A percentile compares a stretch with the other conserved stretches of the same genome.
Conservation (phyloP, 1,139 yeast genomes). For the Magnusiomyces suaveolens region DNA sequence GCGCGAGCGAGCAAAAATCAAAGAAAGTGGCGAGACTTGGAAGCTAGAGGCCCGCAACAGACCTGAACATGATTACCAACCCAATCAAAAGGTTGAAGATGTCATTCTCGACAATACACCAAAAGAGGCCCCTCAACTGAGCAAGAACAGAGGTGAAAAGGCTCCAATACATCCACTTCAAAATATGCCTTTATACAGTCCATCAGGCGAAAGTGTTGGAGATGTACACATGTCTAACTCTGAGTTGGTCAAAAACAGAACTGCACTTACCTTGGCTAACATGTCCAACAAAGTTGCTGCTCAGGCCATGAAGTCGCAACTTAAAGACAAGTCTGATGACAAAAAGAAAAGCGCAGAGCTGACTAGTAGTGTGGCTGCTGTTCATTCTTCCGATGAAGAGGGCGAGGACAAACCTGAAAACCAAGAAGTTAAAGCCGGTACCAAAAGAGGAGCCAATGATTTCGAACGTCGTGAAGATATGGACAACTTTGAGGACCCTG, state of each 20-base stretch:
- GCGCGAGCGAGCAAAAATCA: constrained; percentile 8
- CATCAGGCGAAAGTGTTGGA: constrained; percentile 58
- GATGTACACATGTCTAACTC: constrained; percentile 60
- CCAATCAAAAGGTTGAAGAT: constrained; percentile 9
- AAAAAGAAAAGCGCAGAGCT: constrained; percentile 13
- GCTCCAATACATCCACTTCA: constrained; percentile 65
- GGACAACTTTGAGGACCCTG: constrained; percentile 40
- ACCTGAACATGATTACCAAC: constrained; percentile 3
- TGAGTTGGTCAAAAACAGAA: constrained; percentile 62
- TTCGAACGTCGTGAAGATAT: constrained; percentile 22
- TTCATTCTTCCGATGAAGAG: constrained; percentile 13
- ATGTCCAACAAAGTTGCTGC: constrained; percentile 68
- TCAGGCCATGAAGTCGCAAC: constrained; percentile 44
- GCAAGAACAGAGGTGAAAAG: constrained; percentile 43
- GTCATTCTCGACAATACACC: constrained; percentile 4
- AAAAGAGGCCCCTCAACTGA: constrained; percentile 16
- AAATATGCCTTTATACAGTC: constrained; percentile 69
- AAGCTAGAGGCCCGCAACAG: constrained; percentile 1
- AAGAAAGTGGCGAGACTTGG: constrained; percentile 3
- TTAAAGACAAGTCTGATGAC: constrained; percentile 18
- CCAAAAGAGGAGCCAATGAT: constrained; percentile 7
- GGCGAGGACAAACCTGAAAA: constrained; percentile 21
- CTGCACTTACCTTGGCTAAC: constrained; percentile 62
- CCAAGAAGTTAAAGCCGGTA: constrained; percentile 17
- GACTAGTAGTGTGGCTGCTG: constrained; percentile 16